Evolutionary conservation across 106 monocot genomes (phyloP), one percentile per base, ranked within the genome.

Genomic region (Alisma plantagoaquatica): DNA sequence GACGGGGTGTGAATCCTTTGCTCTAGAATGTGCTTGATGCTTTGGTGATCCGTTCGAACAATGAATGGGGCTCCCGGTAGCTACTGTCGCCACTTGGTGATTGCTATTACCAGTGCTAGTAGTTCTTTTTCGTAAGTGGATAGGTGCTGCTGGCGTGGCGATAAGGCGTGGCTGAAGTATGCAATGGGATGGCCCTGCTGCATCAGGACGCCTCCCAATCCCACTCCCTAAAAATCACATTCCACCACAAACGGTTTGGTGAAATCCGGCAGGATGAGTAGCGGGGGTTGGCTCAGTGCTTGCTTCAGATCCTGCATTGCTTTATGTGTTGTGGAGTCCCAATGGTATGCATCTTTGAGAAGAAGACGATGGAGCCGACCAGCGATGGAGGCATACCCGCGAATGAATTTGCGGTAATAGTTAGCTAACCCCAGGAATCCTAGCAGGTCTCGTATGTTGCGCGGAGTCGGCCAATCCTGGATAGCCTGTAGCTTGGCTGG

Each of bases 121-220:
- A 57, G 38, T 32, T 57, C 57, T 11, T 23, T n/a, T 16, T 41
- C 22, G 0, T 57, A 57, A 3, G 32, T 10, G 1, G 55, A 32
- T 28, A 23, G 43, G 12, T 12, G 23, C 10, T 8, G 12, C 16
- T 41, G 31, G 22, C 17, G 19, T 16, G 11, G 41, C 17, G 23
- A 1, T 6, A 45, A 45, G 16, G 45, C 27, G 11, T 60, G 26
- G 44, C 59, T 60, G 14, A 60, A 28, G 25, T 16, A 60, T 12
- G 49, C 49, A 25, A 63, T 33, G 12, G 51, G 63, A 2, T 51
- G 17, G 5, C 10, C 29, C 2, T 52, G n/a, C 43, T 64, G 35
- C 9, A 27, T 41, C 0, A 64, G 51, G 17, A 64, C 41, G 1
- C 17, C 52, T 10, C 27, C 63, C 23, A 41, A 27, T 2, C 27